A percentile compares a stretch with the other conserved stretches of the same genome.
Conservation (phyloP, 1,139 yeast species). For the Yamadazyma spencermartinsiae region DNA sequence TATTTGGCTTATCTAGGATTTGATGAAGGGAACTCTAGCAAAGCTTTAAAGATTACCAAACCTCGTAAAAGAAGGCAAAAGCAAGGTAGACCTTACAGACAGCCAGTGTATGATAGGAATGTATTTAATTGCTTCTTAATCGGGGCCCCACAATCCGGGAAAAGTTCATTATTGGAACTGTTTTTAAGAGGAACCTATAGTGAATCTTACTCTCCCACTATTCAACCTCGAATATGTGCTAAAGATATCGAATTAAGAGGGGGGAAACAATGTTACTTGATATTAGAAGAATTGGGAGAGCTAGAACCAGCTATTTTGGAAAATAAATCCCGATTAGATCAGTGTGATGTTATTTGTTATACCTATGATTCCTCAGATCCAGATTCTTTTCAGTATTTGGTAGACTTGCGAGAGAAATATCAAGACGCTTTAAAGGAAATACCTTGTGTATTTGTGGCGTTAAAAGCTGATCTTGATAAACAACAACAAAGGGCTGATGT, state of each 20-base stretch:
- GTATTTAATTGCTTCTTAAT: slow-evolving; percentile 87
- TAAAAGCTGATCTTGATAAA: slow-evolving; percentile 91
- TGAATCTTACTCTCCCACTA: slow-evolving; percentile 77
- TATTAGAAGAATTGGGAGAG: slow-evolving; percentile 87
- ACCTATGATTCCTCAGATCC: slow-evolving; percentile 95
- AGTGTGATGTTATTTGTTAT: slow-evolving; percentile 88
- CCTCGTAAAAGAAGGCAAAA: slow-evolving; percentile 68
- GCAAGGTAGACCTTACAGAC: slow-evolving; percentile 66
- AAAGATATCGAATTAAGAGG: slow-evolving; percentile 94
- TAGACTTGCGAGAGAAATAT: slow-evolving; percentile 62
- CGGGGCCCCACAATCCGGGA: slow-evolving; percentile 87
- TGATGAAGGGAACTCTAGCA: slow-evolving; percentile 48
- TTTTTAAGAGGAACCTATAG: slow-evolving; percentile 76
- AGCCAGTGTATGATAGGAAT: slow-evolving; percentile 75
- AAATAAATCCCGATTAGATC: slow-evolving; percentile 67
- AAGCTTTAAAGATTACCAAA: slow-evolving; percentile 80
- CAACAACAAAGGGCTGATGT: slow-evolving; percentile 86
- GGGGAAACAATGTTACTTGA: slow-evolving; percentile 91
- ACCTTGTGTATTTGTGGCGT: slow-evolving; percentile 86
- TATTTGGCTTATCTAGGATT: slow-evolving; percentile 89
- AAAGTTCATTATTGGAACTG: slow-evolving; percentile 76
- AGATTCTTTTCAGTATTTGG: slow-evolving; percentile 82
- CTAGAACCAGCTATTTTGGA: slow-evolving; percentile 79
- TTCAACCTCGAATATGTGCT: slow-evolving; percentile 77
- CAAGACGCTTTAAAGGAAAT: slow-evolving; percentile 58